Percentiles rank a stretch among this genome's conserved stretches.
Evolutionary conservation across 2,329 filamentous ascomycete genomes (phyloP).

Genomic region (Colletotrichum agaves): DNA sequence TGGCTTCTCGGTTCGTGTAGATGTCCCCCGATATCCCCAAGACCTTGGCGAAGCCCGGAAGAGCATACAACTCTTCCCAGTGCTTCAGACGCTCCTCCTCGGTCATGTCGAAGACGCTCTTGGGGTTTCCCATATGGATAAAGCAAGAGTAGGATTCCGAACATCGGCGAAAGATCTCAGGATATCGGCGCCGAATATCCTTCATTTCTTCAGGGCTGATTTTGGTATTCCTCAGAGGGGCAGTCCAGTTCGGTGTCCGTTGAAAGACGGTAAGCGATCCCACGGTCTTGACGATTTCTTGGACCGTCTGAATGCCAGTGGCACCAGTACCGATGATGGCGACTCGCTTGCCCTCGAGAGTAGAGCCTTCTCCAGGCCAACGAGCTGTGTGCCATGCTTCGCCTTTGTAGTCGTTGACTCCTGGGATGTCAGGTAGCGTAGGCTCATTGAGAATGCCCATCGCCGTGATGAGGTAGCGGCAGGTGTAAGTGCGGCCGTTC

Average conservation of each 20-base stretch:
- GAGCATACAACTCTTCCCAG: constrained; percentile 46
- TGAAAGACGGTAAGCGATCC: constrained; percentile 65
- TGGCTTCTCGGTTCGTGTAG: constrained; percentile 43
- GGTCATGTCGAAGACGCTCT: constrained; percentile 41
- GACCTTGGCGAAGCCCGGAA: constrained; percentile 51
- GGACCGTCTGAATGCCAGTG: constrained; percentile 57
- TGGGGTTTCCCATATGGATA: constrained; percentile 43
- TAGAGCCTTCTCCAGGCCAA: constrained; percentile 55
- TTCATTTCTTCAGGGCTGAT: constrained; percentile 38
- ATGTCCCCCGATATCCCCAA: constrained; percentile 42
- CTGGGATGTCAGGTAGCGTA: constrained; percentile 53
- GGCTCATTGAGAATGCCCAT: constrained; percentile 52
- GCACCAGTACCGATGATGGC: constrained; percentile 62
- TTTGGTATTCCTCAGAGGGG: constrained; percentile 41
- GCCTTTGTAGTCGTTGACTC: constrained; percentile 53
- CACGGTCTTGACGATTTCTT: constrained; percentile 56
- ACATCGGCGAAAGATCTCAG: constrained; percentile 34
- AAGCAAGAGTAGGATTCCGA: constrained; percentile 44
- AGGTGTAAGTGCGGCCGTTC: constrained; percentile 40
- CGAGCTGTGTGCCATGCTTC: constrained; percentile 57
- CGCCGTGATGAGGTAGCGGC: constrained; percentile 46
- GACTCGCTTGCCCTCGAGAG: constrained; percentile 58
- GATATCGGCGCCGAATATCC: constrained; percentile 18
- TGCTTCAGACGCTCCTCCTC: constrained; percentile 43
- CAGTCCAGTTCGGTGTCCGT: constrained; percentile 57